phyloP scores from a whole-genome alignment of 495 filamentous ascomycete species.

The Daldinia vernicosa region DNA sequence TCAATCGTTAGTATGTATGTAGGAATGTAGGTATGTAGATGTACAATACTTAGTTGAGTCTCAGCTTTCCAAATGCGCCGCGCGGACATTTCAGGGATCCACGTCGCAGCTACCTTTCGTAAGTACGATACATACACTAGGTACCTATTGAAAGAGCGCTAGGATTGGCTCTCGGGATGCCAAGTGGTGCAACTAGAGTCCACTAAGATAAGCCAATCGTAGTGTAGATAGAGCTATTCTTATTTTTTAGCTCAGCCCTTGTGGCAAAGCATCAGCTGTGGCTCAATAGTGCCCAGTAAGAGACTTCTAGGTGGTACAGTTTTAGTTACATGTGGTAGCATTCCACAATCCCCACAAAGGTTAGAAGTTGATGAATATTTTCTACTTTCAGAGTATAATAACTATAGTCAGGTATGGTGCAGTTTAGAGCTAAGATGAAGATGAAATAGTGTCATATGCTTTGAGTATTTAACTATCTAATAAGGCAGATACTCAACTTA shows the following conservation, averaged over 20 bases:
- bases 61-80: slow-evolving; percentile 36
- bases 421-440: too few relatives aligned
- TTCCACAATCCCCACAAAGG: too few relatives aligned
- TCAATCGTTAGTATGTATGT: slow-evolving; percentile 12
- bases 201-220: background rate
- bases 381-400: too few relatives aligned
- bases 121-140: background rate
- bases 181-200: background rate
- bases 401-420: too few relatives aligned
- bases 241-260: background rate
- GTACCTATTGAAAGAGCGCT: background rate
- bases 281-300: background rate
- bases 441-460: too few relatives aligned
- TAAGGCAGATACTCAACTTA: too few relatives aligned
- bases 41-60: slow-evolving; percentile 21
- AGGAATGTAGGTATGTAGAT: too few relatives aligned
- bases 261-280: slow-evolving; percentile 1
- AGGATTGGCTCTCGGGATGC: background rate
- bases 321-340: too few relatives aligned
- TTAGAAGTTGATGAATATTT: too few relatives aligned
- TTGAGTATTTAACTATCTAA: too few relatives aligned
- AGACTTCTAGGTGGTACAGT: too few relatives aligned
- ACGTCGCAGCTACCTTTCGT: slow-evolving; percentile 8
- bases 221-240: background rate
- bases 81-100: slow-evolving; percentile 28